Base-by-base conservation (phyloP, 495 filamentous ascomycete genomes). In the Talaromyces nanjingensis region DNA sequence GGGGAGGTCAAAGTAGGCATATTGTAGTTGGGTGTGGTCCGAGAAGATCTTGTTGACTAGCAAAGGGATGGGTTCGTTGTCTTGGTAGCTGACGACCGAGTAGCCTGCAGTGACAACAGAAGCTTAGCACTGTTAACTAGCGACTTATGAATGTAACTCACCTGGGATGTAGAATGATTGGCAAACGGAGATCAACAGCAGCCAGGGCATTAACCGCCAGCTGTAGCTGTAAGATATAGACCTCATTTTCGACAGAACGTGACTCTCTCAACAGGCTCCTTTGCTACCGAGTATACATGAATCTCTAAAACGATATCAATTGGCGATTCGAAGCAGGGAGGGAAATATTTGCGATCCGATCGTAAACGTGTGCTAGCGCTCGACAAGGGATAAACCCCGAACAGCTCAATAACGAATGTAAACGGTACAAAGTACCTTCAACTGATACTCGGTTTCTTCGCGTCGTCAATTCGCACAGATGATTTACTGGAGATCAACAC, bases 11-110 rank as follows among this genome's bases (percentile, higher is more conserved):
- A 88, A 92, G 79, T 93, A 96, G 66, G 93, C 92, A 84, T 92
- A 97, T 74, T 96, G 91, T 8, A 97, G 78, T 72, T 96, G 89
- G 0, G 91, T 93, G 66, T 91, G 87, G 76, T 96, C 92, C 65
- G 91, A 96, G 77, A 93, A 96, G 69, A 96, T 89, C 74, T 97
- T 97, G 77, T 97, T 97, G 62, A 94, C 91, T n/a, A 92, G 85
- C 6, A 97, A 82, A 0, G 92, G 92, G 29, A 96, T 91, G 4
- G 87, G 78, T 68, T 96, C 90, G 72, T 84, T 82, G 64, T 93
- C 87, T 59, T 82, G 81, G 72, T 96, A 97, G 70, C 86, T 91
- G 66, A 88, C 90, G 68, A 94, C 86, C 7, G 87, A 90, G 77
- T 86, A 90, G 56, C 89, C 88, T 90, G 64, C 22, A 24, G 22